These are phyloP conservation scores for Sonneratia alba DNA, from an alignment of 345 rosid genomes.

Conservation along the genomic window DNA sequence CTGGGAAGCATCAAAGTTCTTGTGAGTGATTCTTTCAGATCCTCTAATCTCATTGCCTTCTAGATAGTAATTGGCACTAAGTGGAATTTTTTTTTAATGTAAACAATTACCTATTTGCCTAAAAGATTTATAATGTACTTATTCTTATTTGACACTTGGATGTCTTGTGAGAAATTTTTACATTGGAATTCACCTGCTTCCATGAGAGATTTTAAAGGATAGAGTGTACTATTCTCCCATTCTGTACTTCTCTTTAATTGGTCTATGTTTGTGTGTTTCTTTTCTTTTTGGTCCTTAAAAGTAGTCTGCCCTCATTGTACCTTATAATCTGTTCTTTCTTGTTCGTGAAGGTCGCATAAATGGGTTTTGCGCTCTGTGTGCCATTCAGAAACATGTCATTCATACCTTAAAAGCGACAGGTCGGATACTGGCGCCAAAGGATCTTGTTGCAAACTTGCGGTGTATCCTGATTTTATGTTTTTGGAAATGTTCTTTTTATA, in stretches of 20 bases:
- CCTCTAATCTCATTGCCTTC: background rate
- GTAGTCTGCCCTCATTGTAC: background rate
- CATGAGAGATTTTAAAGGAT: background rate
- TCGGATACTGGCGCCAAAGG: conserved; percentile 64
- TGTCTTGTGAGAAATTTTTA: background rate
- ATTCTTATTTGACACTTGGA: background rate
- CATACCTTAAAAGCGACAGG: conserved; percentile 67
- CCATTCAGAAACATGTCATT: conserved; percentile 91
- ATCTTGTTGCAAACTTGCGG: conserved; percentile 80
- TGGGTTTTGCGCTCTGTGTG: conserved; percentile 97
- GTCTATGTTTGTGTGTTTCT: background rate
- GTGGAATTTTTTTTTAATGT: background rate
- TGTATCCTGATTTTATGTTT: conserved; percentile 48
- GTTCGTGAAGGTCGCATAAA: conserved; percentile 63
- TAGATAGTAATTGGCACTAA: background rate
- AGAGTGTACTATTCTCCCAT: background rate
- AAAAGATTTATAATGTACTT: background rate
- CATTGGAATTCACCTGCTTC: background rate
- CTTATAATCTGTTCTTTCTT: conserved; percentile 8
- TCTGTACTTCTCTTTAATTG: background rate
- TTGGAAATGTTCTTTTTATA: background rate
- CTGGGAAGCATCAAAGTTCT: conserved; percentile 66
- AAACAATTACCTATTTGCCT: background rate
- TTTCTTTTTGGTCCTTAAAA: background rate
- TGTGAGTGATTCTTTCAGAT: conserved; percentile 41